Base-by-base conservation (phyloP, 2,329 filamentous ascomycete species). In the Akanthomyces dipterigenus region DNA sequence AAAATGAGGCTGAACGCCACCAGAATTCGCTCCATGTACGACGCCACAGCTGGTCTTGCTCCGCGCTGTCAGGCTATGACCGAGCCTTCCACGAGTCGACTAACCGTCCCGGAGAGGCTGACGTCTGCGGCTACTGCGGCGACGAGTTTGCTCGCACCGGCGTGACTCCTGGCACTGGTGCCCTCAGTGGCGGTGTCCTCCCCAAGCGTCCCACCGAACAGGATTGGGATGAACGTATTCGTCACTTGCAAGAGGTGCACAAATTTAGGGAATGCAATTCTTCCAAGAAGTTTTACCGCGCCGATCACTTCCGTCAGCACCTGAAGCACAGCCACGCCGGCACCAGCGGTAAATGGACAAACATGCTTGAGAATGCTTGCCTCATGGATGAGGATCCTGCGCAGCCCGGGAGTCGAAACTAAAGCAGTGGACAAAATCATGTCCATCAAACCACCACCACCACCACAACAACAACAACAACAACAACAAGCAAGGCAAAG, bases 231-330 rank as follows among this genome's bases (percentile, higher is more conserved):
- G 82, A 86, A 64, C 87, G 95, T 62, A 86, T 93, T 59, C 88
- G 90, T 61, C 95, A 99, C 77, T 78, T 99, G 59, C 93, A 92
- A 70, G 88, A 90, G 68, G 85, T 92, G 65, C 95, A 99, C 79
- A 99, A 99, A 72, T 99, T 96, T 72, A 87, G 92, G 65, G 95
- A 98, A 77, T 99, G 95, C 82, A 99, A 99, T 74, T 92, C 95
- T 70, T 89, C 90, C 67, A 99, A 99, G 80, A 98, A 98, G 74
- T 99, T 99, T 74, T 99, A 90, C 78, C 86, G 95, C 42, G 95
- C 95, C 38, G 95, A 99, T 74, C 95, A 99, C 73, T 99, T 99
- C 80, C 87, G 95, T 63, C 95, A 99, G 75, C 95, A 99, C 76
- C 80, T 99, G 62, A 99, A 98, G 80, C 95, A 99, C 74, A 97